Conservation (phyloP, 2,329 filamentous ascomycete species). For the Anthostomella pinea region DNA sequence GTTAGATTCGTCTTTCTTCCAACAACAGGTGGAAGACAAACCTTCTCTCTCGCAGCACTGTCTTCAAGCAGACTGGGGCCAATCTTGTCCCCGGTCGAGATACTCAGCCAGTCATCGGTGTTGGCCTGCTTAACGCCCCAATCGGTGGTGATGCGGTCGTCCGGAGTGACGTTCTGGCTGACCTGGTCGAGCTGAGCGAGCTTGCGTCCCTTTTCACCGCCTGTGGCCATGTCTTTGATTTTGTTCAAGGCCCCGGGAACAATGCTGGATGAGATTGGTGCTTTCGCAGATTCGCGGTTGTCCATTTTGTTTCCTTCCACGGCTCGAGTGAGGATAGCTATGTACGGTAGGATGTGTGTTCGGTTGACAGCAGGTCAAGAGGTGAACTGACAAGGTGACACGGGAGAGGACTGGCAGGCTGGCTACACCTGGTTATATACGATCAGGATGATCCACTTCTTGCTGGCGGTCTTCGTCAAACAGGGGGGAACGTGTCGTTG, state of each 20-base stretch:
- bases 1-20: slow-evolving; percentile 3
- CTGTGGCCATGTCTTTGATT: slow-evolving; percentile 38
- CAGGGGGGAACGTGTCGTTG: too few species aligned
- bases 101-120: slow-evolving; percentile 75
- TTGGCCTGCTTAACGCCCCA: slow-evolving; percentile 71
- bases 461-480: too few species aligned
- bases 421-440: too few species aligned
- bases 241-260: slow-evolving; percentile 36
- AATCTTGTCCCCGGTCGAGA: slow-evolving; percentile 57
- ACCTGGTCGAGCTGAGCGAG: slow-evolving; percentile 57
- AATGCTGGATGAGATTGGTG: slow-evolving; percentile 20
- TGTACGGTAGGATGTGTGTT: background rate
- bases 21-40: slow-evolving; percentile 41
- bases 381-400: too few species aligned
- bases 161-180: slow-evolving; percentile 56
- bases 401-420: too few species aligned
- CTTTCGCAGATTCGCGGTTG: too few species aligned
- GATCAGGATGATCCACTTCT: too few species aligned
- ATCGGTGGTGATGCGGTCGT: slow-evolving; percentile 68
- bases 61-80: slow-evolving; percentile 70
- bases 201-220: slow-evolving; percentile 50
- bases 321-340: background rate
- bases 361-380: too few species aligned
- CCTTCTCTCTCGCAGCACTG: slow-evolving; percentile 71
- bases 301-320: too few species aligned